These are phyloP conservation scores for Eutrema yunnanense DNA, from an alignment of 345 rosid genomes.

Conservation along the genomic window DNA sequence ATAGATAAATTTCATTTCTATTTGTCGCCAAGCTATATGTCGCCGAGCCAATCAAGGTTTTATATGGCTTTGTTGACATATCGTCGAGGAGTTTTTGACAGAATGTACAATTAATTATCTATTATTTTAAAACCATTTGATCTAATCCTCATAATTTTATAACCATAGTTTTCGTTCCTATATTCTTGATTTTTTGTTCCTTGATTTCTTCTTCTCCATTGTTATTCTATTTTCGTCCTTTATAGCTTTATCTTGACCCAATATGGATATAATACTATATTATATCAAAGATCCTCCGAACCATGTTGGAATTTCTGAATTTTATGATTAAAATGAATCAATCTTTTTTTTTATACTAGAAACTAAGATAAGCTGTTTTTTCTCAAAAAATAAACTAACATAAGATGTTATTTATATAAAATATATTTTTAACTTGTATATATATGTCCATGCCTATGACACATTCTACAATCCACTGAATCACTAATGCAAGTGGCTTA, in stretches of 20 bases:
- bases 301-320: too few relatives aligned
- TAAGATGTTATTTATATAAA: too few relatives aligned
- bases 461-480: background rate
- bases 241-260: too few relatives aligned
- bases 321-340: too few relatives aligned
- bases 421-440: too few relatives aligned
- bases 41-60: constrained; percentile 30
- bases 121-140: background rate
- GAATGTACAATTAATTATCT: constrained; percentile 2
- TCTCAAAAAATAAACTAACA: too few relatives aligned
- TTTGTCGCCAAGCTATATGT: constrained; percentile 23
- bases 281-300: too few relatives aligned
- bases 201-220: constrained; percentile 27
- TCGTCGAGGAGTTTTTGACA: constrained; percentile 11
- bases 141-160: constrained; percentile 9
- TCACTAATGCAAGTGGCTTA: constrained; percentile 9
- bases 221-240: constrained; percentile 13
- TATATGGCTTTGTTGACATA: constrained; percentile 9
- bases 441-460: background rate
- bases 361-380: too few relatives aligned
- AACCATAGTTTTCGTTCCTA: constrained; percentile 8
- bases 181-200: constrained; percentile 15
- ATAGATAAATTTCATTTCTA: background rate
- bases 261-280: too few relatives aligned
- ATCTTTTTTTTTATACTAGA: too few relatives aligned